Base-by-base conservation (phyloP, 257 asterid species). In the Capsicum pubescens region DNA sequence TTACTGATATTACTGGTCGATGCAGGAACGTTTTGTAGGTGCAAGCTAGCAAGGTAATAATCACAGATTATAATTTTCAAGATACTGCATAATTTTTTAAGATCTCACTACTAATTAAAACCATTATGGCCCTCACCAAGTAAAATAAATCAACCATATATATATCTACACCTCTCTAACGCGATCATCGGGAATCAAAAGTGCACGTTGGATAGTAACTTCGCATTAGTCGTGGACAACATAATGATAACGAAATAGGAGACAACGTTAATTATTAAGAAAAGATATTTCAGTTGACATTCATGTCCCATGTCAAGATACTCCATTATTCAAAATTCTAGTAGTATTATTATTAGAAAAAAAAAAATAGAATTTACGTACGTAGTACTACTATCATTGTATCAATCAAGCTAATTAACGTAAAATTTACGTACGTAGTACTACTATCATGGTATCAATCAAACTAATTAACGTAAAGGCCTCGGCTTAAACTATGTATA, bases 261-360 rank as follows among this genome's bases (percentile, higher is more conserved):
- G 80, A 74, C 87, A 61, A n/a, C 54, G 59, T 81, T 60, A 71
- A 58, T 60, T n/a, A 82, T 71, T 44, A 50, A 52, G 35, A n/a
- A 66, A 77, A 68, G 77, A 86, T 83, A 56, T 67, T 42, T 19
- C 64, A 70, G 88, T 83, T 83, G 76, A 82, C 72, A n/a, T 26
- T 15, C 52, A 68, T 16, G 14, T 50, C 64, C 32, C 42, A 14
- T 67, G 74, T 36, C 52, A 68, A 68, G 13, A 68, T 68, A 68
- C 76, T 68, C 11, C 50, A 67, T 67, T 67, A 67, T 35, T 35
- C 19, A 35, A 35, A 44, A 32, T n/a, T 14, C 19, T 13, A 39
- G 10, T 68, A 68, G 13, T 68, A 67, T 7, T 67, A 14, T 36
- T 68, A n/a, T 6, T 6, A 14, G 35, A 36, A 3, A n/a, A 0